Evolutionary conservation across 2,329 filamentous ascomycete species (phyloP).

Genomic region (Pseudogymnoascus sp.): DNA sequence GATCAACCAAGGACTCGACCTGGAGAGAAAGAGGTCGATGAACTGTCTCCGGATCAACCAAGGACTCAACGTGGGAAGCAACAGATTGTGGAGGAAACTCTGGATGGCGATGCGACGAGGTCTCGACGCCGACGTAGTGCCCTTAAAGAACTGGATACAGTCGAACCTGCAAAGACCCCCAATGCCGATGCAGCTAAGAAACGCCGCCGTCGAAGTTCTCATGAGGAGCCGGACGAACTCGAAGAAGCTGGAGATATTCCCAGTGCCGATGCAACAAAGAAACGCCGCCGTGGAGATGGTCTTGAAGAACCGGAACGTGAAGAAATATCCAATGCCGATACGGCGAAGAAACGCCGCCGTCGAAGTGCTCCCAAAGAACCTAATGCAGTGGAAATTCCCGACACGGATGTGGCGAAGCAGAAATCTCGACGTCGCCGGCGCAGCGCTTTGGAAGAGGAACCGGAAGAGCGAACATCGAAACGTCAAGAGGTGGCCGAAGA

Average conservation of each 20-base stretch:
- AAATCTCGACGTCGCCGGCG: not conserved
- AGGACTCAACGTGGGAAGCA: constrained; percentile 18
- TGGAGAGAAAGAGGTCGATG: constrained; percentile 22
- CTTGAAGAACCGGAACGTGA: not conserved
- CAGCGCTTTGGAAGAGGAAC: not conserved
- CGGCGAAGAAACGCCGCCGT: constrained; percentile 5
- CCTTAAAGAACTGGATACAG: not conserved
- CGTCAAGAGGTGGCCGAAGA: not conserved
- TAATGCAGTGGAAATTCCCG: not conserved
- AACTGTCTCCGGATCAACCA: not conserved
- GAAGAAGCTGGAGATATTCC: not conserved
- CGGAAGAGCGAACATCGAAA: not conserved
- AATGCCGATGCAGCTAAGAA: not conserved
- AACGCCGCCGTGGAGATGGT: not conserved
- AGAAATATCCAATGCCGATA: not conserved
- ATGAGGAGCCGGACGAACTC: not conserved
- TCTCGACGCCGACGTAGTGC: constrained; percentile 22
- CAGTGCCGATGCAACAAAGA: not conserved
- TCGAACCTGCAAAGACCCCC: not conserved
- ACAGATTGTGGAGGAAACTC: constrained; percentile 41
- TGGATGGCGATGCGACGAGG: constrained; percentile 15
- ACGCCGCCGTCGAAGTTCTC: not conserved
- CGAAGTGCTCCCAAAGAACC: not conserved
- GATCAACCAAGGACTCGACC: constrained; percentile 20
- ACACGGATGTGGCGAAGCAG: not conserved